Conservation (phyloP, 2,329 filamentous ascomycete genomes). For the Venturiaceae sp. region DNA sequence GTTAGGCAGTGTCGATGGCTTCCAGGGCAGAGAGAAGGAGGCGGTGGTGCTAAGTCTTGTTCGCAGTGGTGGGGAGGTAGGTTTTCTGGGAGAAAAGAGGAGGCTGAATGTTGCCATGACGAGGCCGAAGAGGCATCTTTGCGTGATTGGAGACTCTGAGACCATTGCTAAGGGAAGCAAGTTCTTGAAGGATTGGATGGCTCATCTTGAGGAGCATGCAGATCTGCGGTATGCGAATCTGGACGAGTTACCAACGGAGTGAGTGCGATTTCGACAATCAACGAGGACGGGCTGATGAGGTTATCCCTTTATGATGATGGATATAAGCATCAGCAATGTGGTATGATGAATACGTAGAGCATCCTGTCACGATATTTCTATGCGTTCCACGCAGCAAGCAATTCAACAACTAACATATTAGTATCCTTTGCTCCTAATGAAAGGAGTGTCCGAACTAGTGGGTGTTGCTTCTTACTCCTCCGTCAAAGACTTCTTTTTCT, state of each 20-base stretch:
- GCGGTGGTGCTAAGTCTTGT: slow-evolving; percentile 91
- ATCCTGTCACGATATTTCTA: no score
- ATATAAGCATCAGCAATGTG: no score
- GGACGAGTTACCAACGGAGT: slow-evolving; percentile 20
- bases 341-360: no score
- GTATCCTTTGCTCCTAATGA: no score
- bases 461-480: no score
- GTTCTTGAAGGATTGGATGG: slow-evolving; percentile 89
- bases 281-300: no score
- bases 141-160: slow-evolving; percentile 87
- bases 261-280: no score
- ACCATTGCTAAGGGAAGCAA: slow-evolving; percentile 75
- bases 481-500: no score
- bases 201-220: slow-evolving; percentile 76
- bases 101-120: slow-evolving; percentile 98
- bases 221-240: slow-evolving; percentile 82
- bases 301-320: no score
- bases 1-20: slow-evolving; percentile 93
- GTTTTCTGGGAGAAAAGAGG: slow-evolving; percentile 86
- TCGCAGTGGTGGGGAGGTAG: slow-evolving; percentile 79
- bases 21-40: slow-evolving; percentile 95
- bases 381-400: no score
- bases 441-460: no score
- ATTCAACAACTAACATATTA: no score
- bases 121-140: slow-evolving; percentile 79